Evolutionary conservation across 768 basidiomycete species (phyloP), one percentile per base, ranked within the genome.

Genomic region (Suillus subalutaceus): DNA sequence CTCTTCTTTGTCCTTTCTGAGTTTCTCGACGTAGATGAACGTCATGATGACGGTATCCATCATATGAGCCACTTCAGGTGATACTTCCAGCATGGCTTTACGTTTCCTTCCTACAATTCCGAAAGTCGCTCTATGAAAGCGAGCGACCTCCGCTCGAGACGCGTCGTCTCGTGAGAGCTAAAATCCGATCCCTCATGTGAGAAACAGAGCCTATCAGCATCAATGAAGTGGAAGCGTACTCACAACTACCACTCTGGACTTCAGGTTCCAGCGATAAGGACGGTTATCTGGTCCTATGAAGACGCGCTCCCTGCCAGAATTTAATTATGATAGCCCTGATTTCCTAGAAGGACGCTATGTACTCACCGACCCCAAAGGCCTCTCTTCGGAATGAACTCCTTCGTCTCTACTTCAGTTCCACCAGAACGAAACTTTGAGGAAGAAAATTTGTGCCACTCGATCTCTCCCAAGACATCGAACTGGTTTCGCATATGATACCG

Each of bases 361-460:
- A 12, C 77, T 48, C 23, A 78, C 75, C 70, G 68, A 66, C 71
- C 46, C 2, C 52, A 32, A 10, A 77, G 15, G 4, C 75, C 77
- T 38, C 66, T 71, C 5, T 67, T 48, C 10, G 75, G 72, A 56
- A 77, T 66, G 57, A 76, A 79, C 0, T 67, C 64, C n/a, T 68
- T 69, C 2, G 77, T 72, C 20, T 69, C 62, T 52, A 77, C 65
- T 20, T 73, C 74, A 13, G 66, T 59, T 26, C 73, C 78, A 4
- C 72, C 66, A 38, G 77, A 75, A 4, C 69, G 72, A 37, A 83
- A 69, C 35, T 67, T 73, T 6, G 78, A 74, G 0, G 79, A 73
- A 18, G 72, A 69, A 10, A 80, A 40, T 1, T 69, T 1, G 30
- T 70, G 75, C 75, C 79, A 80, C 15, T 80, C 73, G 1, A 82